Evolutionary conservation across 257 asterid genomes (phyloP), one percentile per base, ranked within the genome.

Genomic region (Cynanchum wilfordii): DNA sequence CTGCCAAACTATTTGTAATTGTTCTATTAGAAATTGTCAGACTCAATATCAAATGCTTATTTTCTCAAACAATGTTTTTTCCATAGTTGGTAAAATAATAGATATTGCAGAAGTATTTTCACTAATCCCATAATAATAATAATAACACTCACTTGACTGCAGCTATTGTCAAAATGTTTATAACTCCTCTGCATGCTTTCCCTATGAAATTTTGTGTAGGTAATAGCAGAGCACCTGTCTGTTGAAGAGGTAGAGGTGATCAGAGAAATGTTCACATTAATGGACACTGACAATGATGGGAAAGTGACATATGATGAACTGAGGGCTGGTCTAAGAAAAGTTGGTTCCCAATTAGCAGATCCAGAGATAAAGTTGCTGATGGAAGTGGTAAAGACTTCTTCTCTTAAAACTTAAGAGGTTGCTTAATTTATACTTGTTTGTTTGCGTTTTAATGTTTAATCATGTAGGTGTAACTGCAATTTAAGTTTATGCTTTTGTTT

Each of bases 261-360:
- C 58, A 85, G 89, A 77, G 99, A 95, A 42, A 95, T 95, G 99
- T 95, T 95, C 80, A 87, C 90, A 0, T 83, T 95, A 79, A 92
- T 95, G 98, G 99, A 95, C 73, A 89, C 91, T 2, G 90, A 95
- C 83, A 82, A 82, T 73, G 99, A 95, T 60, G 99, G 98, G 76
- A 95, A 89, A 87, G 93, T 95, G 45, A 79, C 98, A 27, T 95
- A 85, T 40, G 97, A 89, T 70, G 99, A 95, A 79, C 89, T 95
- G 69, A 88, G 86, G 83, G 78, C 92, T 74, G 99, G 99, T 72
- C 85, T 95, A 19, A 80, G 83, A 57, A 95, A 84, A 86, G 99
- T 95, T 73, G 99, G 99, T 69, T 95, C 99, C 71, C 98, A 95
- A 80, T 89, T 95, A 73, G 97, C 97, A 38, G 99, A 92, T 58